Evolutionary conservation across 2,329 filamentous ascomycete species (phyloP), one percentile per base, ranked within the genome.

Genomic region (Fusarium sp.): DNA sequence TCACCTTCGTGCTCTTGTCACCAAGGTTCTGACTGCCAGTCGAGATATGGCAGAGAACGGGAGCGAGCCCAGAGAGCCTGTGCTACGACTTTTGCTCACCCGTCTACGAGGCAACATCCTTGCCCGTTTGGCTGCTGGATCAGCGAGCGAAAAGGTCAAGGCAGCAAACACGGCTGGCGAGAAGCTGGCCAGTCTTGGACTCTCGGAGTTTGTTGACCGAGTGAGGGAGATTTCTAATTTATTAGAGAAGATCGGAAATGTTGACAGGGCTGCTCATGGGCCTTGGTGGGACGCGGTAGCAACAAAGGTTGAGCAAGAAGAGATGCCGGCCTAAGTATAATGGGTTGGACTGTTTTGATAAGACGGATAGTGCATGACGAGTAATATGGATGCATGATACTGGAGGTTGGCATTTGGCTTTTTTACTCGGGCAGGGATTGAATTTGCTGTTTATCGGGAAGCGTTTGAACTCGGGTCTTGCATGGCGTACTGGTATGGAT

Each of bases 201-300:
- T 94, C 57, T 89, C 89, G 0, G 92, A 94, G 77, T 94, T 94
- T 75, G 89, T 91, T 17, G 86, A 87, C 28, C 87, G 85, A 62
- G 88, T 94, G 15, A 83, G 89, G 32, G 87, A 88, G 48, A 89
- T 94, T 70, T 88, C 92, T 9, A 90, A 92, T 33, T 83, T 90
- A 73, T 79, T 94, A 62, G 84, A 86, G 41, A 85, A 86, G 74
- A 84, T 93, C 5, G 88, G 89, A 15, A 81, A 81, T 6, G 88
- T 93, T 7, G 91, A 94, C 75, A 84, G 89, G 65, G 88, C 87
- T 63, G 85, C 87, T 9, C 91, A 93, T 77, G 87, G 87, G 14
- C 74, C 80, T 43, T 93, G 90, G 90, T 94, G 92, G 83, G 90
- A 92, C 77, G 79, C 83, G 45, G 84, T 92, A 65, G 86, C 88